Evolutionary conservation across 192 early-diverging fungal genomes (phyloP).

Genomic region (Backusella morwellensis): DNA sequence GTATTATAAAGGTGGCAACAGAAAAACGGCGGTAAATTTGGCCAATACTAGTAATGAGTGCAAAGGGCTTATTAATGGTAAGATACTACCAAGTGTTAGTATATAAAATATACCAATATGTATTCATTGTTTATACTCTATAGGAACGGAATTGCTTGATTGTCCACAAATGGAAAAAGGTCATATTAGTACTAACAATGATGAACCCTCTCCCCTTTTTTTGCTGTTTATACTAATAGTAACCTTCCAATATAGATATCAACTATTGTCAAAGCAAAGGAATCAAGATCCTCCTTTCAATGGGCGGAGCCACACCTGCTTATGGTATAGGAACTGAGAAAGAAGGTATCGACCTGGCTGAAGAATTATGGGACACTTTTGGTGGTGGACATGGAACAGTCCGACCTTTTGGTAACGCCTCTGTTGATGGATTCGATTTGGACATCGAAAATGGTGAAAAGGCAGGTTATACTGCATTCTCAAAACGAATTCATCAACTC

Average conservation of each 20-base stretch:
- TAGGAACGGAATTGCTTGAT: slow-evolving; percentile 60
- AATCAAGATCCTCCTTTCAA: slow-evolving; percentile 67
- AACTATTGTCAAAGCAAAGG: slow-evolving; percentile 67
- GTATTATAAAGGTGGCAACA: not conserved
- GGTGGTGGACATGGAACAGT: slow-evolving; percentile 53
- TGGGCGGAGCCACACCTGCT: slow-evolving; percentile 62
- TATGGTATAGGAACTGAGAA: slow-evolving; percentile 58
- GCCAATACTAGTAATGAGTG: slow-evolving; percentile 18
- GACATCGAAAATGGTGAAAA: slow-evolving; percentile 68
- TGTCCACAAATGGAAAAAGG: slow-evolving; percentile 61
- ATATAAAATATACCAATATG: slow-evolving; percentile 37
- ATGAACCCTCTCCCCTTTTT: not conserved
- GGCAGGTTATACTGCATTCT: slow-evolving; percentile 57
- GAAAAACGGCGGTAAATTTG: slow-evolving; percentile 17
- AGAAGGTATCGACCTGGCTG: slow-evolving; percentile 58
- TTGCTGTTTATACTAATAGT: not conserved
- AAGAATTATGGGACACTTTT: slow-evolving; percentile 75
- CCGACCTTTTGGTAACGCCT: slow-evolving; percentile 66
- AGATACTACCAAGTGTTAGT: not conserved
- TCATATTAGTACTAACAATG: not conserved
- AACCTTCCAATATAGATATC: slow-evolving; percentile 48
- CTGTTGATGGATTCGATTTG: slow-evolving; percentile 48
- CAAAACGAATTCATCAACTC: slow-evolving; percentile 50
- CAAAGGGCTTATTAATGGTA: slow-evolving; percentile 17
- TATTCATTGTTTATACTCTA: slow-evolving; percentile 30